Conservation (phyloP, 305 asterid genomes). For the Vinca major region DNA sequence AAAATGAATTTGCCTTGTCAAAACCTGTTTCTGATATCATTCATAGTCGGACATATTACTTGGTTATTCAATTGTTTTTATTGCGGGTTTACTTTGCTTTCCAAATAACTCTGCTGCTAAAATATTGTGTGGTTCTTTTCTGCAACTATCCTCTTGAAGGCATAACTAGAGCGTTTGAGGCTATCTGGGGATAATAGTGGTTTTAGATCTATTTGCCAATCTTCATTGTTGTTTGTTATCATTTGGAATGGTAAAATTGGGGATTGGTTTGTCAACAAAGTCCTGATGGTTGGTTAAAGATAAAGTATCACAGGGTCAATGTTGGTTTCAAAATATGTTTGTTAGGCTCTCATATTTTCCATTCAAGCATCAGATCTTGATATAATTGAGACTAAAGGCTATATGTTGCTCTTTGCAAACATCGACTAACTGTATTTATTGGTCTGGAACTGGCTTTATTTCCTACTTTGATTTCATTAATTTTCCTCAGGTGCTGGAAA, state of each 20-base stretch:
- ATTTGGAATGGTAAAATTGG: neutral
- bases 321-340: neutral
- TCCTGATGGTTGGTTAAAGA: neutral
- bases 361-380: neutral
- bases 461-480: slow-evolving; percentile 9
- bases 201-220: neutral
- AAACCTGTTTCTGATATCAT: slow-evolving; percentile 2
- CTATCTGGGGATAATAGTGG: neutral
- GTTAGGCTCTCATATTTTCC: neutral
- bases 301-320: neutral
- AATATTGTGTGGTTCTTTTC: neutral
- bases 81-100: neutral
- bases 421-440: neutral
- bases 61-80: neutral
- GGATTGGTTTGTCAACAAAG: neutral
- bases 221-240: neutral
- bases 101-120: neutral
- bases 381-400: neutral
- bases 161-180: neutral
- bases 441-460: neutral
- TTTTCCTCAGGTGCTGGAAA: slow-evolving; percentile 59
- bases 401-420: neutral
- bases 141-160: neutral
- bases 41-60: slow-evolving; percentile 4
- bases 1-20: neutral